These are phyloP conservation scores for Melocanna baccifera DNA, from an alignment of 176 grass and related monocot genomes.

Conservation along the genomic window DNA sequence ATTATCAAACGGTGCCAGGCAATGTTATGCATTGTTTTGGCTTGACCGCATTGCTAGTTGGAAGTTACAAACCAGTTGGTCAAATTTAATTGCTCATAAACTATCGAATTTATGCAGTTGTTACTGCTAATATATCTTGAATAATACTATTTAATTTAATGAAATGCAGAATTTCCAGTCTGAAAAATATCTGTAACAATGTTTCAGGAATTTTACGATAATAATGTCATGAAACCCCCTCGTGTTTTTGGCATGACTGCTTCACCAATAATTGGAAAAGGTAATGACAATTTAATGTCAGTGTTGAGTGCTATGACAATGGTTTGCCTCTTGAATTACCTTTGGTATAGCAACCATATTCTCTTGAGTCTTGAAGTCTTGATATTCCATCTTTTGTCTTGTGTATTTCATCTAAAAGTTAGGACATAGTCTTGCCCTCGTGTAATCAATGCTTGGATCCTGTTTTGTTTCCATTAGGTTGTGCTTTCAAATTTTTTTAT, in stretches of 20 bases:
- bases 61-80: conserved; percentile 17
- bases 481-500: background rate
- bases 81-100: conserved; percentile 18
- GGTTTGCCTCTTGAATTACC: background rate
- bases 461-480: background rate
- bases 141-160: background rate
- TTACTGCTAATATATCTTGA: conserved; percentile 11
- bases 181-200: conserved; percentile 34
- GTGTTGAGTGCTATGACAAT: background rate
- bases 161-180: background rate
- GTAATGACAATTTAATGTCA: conserved; percentile 30
- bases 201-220: conserved; percentile 79
- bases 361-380: conserved; percentile 11
- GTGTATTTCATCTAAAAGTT: background rate
- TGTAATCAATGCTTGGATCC: background rate
- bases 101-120: conserved; percentile 6
- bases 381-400: background rate
- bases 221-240: conserved; percentile 42
- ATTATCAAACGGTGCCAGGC: background rate
- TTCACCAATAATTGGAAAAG: conserved; percentile 94
- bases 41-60: background rate
- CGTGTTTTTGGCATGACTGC: conserved; percentile 97
- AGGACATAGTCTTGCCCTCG: background rate
- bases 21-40: background rate
- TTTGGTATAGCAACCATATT: conserved; percentile 5